Conservation (phyloP, 305 asterid genomes). For the Stenogyne calaminthoides region DNA sequence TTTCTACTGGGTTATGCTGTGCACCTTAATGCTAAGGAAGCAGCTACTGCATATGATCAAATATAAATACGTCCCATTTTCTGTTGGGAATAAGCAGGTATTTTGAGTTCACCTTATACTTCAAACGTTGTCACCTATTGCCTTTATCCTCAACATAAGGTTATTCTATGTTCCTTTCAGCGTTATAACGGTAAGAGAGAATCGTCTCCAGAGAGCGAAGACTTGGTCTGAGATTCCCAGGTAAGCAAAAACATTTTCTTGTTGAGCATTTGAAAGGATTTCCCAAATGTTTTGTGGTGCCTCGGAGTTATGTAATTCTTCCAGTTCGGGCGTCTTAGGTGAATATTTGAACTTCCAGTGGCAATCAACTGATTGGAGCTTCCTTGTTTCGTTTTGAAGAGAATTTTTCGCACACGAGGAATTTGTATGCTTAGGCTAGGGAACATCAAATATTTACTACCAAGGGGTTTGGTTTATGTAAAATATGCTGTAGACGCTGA, state of each 20-base stretch:
- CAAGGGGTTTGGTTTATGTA: neutral
- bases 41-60: slow-evolving; percentile 70
- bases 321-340: slow-evolving; percentile 14
- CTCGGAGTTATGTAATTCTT: slow-evolving; percentile 3
- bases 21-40: slow-evolving; percentile 53
- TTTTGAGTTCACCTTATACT: neutral
- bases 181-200: slow-evolving; percentile 53
- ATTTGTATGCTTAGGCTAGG: neutral
- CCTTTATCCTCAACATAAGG: neutral
- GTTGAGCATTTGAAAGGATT: neutral
- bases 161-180: slow-evolving; percentile 39
- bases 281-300: neutral
- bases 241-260: slow-evolving; percentile 3
- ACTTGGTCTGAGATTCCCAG: slow-evolving; percentile 23
- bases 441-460: slow-evolving; percentile 1
- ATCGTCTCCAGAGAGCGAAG: slow-evolving; percentile 48
- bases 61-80: slow-evolving; percentile 63
- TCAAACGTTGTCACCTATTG: slow-evolving; percentile 8
- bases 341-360: slow-evolving; percentile 15
- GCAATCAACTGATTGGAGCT: slow-evolving; percentile 25
- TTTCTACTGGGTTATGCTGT: slow-evolving; percentile 66
- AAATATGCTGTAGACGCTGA: neutral
- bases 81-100: slow-evolving; percentile 67
- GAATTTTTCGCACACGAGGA: neutral
- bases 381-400: slow-evolving; percentile 10